Conservation (phyloP, 108 stramenopile genomes). For the Phaeodactylum tricornutum region DNA sequence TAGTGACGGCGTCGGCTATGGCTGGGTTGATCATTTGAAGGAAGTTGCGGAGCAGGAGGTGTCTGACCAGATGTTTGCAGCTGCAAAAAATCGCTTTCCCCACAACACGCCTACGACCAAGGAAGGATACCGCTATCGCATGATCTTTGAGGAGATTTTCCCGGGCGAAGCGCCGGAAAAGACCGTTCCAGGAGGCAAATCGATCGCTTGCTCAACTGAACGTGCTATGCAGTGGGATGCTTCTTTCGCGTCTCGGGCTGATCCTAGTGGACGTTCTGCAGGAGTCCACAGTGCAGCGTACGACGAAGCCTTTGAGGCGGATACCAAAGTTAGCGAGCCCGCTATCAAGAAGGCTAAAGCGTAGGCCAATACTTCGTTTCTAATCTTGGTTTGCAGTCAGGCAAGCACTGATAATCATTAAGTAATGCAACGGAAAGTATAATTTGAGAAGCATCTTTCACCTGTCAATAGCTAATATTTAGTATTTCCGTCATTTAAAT, state of each 20-base stretch:
- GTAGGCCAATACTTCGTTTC: too few species aligned
- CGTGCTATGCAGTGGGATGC: constrained; percentile 96
- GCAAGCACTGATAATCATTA: too few species aligned
- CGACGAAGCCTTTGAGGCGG: constrained; percentile 74
- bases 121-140: constrained; percentile 96
- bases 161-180: constrained; percentile 92
- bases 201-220: constrained; percentile 97
- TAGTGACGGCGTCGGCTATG: constrained; percentile 97
- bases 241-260: constrained; percentile 71
- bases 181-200: constrained; percentile 96
- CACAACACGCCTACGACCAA: constrained; percentile 97
- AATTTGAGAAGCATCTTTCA: too few species aligned
- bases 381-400: too few species aligned
- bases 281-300: constrained; percentile 94
- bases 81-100: constrained; percentile 87
- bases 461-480: too few species aligned
- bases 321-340: constrained; percentile 39
- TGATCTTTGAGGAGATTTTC: constrained; percentile 94
- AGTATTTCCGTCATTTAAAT: constrained; percentile 42
- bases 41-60: constrained; percentile 88
- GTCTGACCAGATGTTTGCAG: constrained; percentile 89
- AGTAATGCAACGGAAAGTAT: too few species aligned
- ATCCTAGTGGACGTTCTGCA: constrained; percentile 93
- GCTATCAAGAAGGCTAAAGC: constrained; percentile 56
- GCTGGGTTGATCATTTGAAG: constrained; percentile 93